Evolutionary conservation across 352 stramenopile genomes (phyloP), one percentile per base, ranked within the genome.

Genomic region (Phytophthora boehmeriae): DNA sequence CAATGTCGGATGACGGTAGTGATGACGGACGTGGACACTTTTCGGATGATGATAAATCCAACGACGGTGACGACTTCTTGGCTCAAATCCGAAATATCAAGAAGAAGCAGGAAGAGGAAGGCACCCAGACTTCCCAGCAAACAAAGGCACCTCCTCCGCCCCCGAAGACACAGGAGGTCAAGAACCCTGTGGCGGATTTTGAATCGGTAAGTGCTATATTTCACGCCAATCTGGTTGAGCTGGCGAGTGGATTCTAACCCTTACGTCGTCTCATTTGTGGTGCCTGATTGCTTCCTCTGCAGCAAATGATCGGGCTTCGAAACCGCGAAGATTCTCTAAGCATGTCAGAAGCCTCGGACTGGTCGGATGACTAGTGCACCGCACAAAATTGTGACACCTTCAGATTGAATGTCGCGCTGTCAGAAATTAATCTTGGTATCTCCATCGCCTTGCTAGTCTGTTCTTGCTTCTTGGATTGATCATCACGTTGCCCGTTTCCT

Each of bases 231-330:
- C 20, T 43, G 53, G 16, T 38, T 45, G 30, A 47, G 16, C 16
- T 17, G 20, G 8, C 41, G n/a, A 32, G 17, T n/a, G n/a, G 32
- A 25, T 56, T 8, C 45, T 65, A n/a, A 55, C 32, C 16, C 28
- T 35, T 49, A n/a, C n/a, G n/a, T 46, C 41, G 25, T 49, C 54
- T 13, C 54, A n/a, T 32, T 25, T 25, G 69, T 39, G 19, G 4
- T 30, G n/a, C n/a, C n/a, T n/a, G n/a, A n/a, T n/a, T n/a, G n/a
- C n/a, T 27, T 46, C 2, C 25, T 42, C 32, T 74, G 54, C 58
- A 96, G 87, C 83, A 93, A 91, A 94, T 96, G 69, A 63, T 88
- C 35, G 87, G 87, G 23, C 50, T 96, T 16, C 85, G 86, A n/a
- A 72, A 89, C 52, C 82, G 84, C 19, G 66, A 75, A 27, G 83